phyloP scores from a whole-genome alignment of 2,329 filamentous ascomycete genomes.

The Fusarium scirpi region DNA sequence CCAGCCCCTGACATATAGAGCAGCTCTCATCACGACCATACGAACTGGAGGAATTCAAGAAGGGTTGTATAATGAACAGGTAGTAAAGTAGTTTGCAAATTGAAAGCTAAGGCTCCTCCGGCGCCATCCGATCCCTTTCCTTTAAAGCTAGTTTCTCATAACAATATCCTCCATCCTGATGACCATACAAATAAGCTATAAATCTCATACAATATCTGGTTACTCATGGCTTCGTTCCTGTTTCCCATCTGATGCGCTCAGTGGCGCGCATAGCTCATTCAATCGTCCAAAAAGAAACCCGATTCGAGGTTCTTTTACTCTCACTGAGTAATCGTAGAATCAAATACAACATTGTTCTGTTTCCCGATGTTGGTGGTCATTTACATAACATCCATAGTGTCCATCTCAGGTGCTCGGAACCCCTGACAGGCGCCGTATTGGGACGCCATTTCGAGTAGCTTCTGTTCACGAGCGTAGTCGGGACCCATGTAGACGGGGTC shows the following conservation, averaged over 20 bases:
- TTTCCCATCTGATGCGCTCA: conserved; percentile 8
- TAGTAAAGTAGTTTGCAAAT: conserved; percentile 41
- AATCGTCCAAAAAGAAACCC: conserved; percentile 6
- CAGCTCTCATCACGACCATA: conserved; percentile 38
- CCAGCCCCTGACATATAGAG: conserved; percentile 44
- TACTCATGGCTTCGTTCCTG: conserved; percentile 7
- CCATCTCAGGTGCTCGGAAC: conserved; percentile 57
- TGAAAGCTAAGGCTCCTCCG: conserved; percentile 30
- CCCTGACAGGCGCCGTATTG: conserved; percentile 74
- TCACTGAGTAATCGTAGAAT: conserved; percentile 17
- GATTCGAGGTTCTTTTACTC: conserved; percentile 4
- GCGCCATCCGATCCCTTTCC: conserved; percentile 34
- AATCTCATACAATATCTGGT: conserved; percentile 29
- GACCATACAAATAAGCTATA: conserved; percentile 26
- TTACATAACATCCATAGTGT: conserved; percentile 62
- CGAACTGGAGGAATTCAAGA: conserved; percentile 30
- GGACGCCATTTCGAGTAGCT: conserved; percentile 72
- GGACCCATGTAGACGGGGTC: conserved; percentile 75
- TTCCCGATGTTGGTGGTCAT: conserved; percentile 18
- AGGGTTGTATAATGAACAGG: conserved; percentile 16
- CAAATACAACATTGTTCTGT: conserved; percentile 31
- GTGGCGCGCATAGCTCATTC: conserved; percentile 2
- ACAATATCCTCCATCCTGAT: conserved; percentile 29
- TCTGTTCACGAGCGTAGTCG: conserved; percentile 62
- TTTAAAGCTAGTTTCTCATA: conserved; percentile 24